A percentile compares a stretch with the other conserved stretches of the same genome.
Evolutionary conservation across 106 monocot genomes (phyloP).

Genomic region (Xerophyta viscosa): DNA sequence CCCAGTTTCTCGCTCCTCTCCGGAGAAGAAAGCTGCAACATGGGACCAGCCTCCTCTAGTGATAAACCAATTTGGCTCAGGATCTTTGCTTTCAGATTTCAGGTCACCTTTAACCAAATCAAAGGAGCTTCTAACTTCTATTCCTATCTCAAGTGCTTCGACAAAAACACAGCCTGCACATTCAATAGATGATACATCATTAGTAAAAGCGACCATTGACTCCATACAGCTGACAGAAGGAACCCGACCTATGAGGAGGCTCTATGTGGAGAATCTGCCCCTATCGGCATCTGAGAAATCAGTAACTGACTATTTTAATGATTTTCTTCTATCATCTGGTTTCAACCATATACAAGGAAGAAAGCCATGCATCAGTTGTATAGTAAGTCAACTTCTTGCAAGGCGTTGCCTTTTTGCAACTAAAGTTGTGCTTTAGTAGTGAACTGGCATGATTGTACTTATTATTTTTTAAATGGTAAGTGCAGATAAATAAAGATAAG

Average conservation of each 20-base stretch:
- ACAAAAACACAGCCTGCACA: slow-evolving; percentile 16
- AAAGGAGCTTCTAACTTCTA: slow-evolving; percentile 13
- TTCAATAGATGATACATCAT: slow-evolving; percentile 15
- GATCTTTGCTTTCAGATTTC: slow-evolving; percentile 15
- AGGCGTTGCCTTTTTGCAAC: neutral
- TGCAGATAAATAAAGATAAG: slow-evolving; percentile 93
- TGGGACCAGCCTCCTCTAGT: slow-evolving; percentile 84
- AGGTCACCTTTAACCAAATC: slow-evolving; percentile 18
- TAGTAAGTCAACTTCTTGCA: slow-evolving; percentile 37
- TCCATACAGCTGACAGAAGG: slow-evolving; percentile 88
- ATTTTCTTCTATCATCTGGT: slow-evolving; percentile 42
- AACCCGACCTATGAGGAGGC: slow-evolving; percentile 85
- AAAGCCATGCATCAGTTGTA: slow-evolving; percentile 88
- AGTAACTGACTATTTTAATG: slow-evolving; percentile 66
- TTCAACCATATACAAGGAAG: slow-evolving; percentile 37
- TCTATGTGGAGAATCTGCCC: slow-evolving; percentile 85
- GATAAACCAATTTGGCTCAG: slow-evolving; percentile 15
- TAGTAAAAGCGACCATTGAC: slow-evolving; percentile 33
- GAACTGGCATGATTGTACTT: neutral
- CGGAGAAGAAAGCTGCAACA: slow-evolving; percentile 49
- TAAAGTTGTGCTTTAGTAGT: too few species aligned
- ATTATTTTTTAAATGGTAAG: slow-evolving; percentile 2
- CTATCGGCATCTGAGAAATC: slow-evolving; percentile 57
- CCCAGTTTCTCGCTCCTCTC: slow-evolving; percentile 35
- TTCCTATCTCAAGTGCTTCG: slow-evolving; percentile 6